Evolutionary conservation across 768 basidiomycete species (phyloP).

Genomic region (Russula olivacea): DNA sequence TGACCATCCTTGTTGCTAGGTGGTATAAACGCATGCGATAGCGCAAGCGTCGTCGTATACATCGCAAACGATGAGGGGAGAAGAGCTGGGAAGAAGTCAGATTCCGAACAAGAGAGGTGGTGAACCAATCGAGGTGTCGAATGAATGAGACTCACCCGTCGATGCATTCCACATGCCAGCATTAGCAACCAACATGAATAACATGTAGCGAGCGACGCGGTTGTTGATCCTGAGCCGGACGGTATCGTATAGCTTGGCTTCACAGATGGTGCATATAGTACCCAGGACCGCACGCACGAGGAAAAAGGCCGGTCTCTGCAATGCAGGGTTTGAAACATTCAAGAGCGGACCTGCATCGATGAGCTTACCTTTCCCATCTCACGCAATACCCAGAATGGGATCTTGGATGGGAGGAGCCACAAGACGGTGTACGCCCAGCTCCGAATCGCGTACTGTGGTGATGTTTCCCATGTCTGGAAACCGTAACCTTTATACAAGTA

Average conservation of each 20-base stretch:
- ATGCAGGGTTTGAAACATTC: constrained; percentile 17
- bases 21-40: constrained; percentile 59
- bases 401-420: constrained; percentile 61
- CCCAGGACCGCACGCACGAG: constrained; percentile 77
- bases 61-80: constrained; percentile 94
- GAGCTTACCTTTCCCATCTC: constrained; percentile 65
- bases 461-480: constrained; percentile 98
- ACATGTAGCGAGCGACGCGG: constrained; percentile 86
- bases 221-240: constrained; percentile 81
- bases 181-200: constrained; percentile 79
- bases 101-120: background rate
- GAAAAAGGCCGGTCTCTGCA: constrained; percentile 84
- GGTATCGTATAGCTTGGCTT: constrained; percentile 76
- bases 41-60: constrained; percentile 79
- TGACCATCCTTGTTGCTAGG: constrained; percentile 46
- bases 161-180: constrained; percentile 96
- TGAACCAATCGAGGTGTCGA: background rate
- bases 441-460: constrained; percentile 84
- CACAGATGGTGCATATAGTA: constrained; percentile 63
- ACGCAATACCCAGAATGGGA: constrained; percentile 45
- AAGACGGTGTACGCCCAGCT: constrained; percentile 92
- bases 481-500: constrained; percentile 80
- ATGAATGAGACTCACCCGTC: constrained; percentile 46
- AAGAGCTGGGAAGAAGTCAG: constrained; percentile 53
- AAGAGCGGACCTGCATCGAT: background rate